These are phyloP conservation scores for Podospora anserina DNA, from an alignment of 495 filamentous ascomycete genomes.

Conservation along the genomic window DNA sequence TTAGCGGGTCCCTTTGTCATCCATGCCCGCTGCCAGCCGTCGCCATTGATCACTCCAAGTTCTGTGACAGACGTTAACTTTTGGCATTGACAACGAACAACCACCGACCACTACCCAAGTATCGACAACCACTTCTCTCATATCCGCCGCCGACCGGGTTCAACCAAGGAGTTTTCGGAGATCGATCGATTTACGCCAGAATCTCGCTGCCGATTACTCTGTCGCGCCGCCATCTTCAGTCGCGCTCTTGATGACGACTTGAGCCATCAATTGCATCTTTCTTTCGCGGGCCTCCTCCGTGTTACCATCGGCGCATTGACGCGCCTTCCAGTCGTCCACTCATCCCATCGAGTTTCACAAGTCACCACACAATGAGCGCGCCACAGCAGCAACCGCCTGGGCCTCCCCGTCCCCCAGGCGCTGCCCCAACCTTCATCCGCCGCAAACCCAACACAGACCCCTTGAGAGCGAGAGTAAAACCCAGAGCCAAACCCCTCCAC, in stretches of 20 bases:
- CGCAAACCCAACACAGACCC: constrained; percentile 57
- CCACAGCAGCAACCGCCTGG: constrained; percentile 38
- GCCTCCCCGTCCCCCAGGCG: constrained; percentile 26
- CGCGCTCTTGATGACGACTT: constrained; percentile 6
- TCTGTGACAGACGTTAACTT: background rate
- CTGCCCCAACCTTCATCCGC: constrained; percentile 32
- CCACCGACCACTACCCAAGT: background rate
- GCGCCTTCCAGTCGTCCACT: background rate
- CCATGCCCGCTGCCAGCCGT: background rate
- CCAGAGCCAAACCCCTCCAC: constrained; percentile 22
- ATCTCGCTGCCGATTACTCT: background rate
- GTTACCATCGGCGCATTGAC: background rate
- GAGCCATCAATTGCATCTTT: background rate
- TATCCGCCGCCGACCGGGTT: background rate
- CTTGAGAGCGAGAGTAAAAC: constrained; percentile 62
- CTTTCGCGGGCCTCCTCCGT: background rate
- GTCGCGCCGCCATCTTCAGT: background rate
- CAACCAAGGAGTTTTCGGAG: background rate
- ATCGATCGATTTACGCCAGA: background rate
- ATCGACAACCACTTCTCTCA: background rate
- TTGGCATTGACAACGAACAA: background rate
- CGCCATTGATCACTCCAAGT: background rate
- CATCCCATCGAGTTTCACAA: background rate
- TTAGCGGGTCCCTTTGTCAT: constrained; percentile 13
- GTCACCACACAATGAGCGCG: constrained; percentile 51